Evolutionary conservation across 257 asterid species (phyloP).

Genomic region (Nicotiana tabacum): DNA sequence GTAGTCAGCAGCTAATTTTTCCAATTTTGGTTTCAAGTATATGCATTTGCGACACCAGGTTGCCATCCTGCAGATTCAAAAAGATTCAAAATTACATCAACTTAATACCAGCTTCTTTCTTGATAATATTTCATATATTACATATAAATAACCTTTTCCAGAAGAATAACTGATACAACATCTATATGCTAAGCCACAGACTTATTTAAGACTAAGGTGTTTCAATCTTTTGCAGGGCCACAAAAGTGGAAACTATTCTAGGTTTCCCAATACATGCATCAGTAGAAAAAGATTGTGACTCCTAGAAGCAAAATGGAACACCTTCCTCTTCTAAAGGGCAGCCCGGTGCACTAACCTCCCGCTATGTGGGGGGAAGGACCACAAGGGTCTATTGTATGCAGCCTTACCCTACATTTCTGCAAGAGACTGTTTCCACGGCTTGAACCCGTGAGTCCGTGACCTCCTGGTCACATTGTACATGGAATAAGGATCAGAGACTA

Average conservation of each 20-base stretch:
- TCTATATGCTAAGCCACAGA: neutral
- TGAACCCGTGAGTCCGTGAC: no score
- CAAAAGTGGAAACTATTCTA: neutral
- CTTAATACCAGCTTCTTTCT: neutral
- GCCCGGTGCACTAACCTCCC: no score
- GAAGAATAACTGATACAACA: neutral
- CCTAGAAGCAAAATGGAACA: neutral
- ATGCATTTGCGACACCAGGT: slow-evolving; percentile 97
- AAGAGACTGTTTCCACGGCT: no score
- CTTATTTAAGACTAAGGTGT: neutral
- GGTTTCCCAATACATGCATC: neutral
- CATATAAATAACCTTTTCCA: neutral
- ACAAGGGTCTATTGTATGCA: no score
- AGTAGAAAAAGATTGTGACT: neutral
- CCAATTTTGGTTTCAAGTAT: slow-evolving; percentile 89
- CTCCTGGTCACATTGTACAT: no score
- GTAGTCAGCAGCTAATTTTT: slow-evolving; percentile 84
- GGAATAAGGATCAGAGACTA: no score
- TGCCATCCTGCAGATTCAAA: slow-evolving; percentile 65
- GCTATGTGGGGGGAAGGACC: no score
- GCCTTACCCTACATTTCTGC: no score
- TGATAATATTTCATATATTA: neutral
- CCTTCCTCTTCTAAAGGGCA: neutral
- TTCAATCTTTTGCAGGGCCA: neutral
- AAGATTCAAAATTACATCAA: neutral